Evolutionary conservation across 331 rosid species (phyloP), one percentile per base, ranked within the genome.

Genomic region (Arachis monticola): DNA sequence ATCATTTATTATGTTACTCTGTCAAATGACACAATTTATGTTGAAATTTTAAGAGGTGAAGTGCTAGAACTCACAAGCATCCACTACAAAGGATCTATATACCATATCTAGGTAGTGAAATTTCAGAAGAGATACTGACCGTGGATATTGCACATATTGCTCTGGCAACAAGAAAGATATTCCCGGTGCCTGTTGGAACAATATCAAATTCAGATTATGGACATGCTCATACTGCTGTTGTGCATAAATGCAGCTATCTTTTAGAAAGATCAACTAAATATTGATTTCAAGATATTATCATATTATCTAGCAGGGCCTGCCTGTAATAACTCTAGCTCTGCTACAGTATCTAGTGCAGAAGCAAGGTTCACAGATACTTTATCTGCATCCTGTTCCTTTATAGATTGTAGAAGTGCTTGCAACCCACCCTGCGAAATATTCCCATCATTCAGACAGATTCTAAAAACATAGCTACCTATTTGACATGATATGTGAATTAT

Each of bases 261-360:
- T 66, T 7, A 46, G 40, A 47, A 76, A 72, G 60, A 11, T 40
- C 48, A 69, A 72, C 17, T 32, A 30, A 60, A 75, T 31, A 35
- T 50, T 60, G 63, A 17, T 63, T 67, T 65, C 30, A 45, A 64
- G 65, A 70, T 71, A 44, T 50, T 59, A 56, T 75, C 70, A 66
- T 78, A n/a, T 68, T 66, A 74, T 69, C 59, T 5, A 53, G 62
- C 56, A 75, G 64, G 45, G 30, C 35, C 40, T 66, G 92, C 99
- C 95, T 92, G 99, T 74, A 94, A 84, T 57, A 92, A 72, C 81
- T 92, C 97, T 71, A 94, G 80, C 81, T 90, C 96, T 62, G 97
- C 96, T 75, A 94, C 87, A 57, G 86, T 83, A 70, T 94, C 99
- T 62, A 94, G 86, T 42, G 93, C 58, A 58, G 97, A 84, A 71